Conservation (phyloP, 2,329 filamentous ascomycete species). For the Magnaporthiopsis incrustans region DNA sequence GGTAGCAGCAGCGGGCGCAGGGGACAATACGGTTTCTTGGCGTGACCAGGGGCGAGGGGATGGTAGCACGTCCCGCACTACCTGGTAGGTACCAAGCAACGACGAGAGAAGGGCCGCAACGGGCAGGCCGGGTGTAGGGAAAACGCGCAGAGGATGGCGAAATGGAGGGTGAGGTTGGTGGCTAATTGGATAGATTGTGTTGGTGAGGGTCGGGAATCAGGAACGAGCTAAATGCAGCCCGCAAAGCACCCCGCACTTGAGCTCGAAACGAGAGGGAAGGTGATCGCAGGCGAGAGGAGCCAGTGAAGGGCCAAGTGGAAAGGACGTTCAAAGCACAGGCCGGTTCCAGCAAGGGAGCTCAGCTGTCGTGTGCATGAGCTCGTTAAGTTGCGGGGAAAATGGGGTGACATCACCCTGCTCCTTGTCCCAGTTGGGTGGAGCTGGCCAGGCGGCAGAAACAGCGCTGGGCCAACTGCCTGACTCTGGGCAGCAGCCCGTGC, state of each 20-base stretch:
- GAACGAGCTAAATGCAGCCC: conserved; percentile 1
- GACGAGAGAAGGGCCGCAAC: background rate
- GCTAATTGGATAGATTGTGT: conserved; percentile 21
- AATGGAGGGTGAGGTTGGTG: conserved; percentile 22
- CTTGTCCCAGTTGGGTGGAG: background rate
- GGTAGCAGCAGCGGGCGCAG: background rate
- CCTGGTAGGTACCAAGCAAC: background rate
- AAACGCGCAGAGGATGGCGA: background rate
- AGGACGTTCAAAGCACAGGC: background rate
- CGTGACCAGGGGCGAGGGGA: background rate
- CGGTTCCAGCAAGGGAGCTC: background rate
- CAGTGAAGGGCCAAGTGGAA: background rate
- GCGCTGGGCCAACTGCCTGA: background rate
- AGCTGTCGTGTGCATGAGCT: background rate
- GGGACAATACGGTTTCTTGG: background rate
- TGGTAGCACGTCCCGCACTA: background rate
- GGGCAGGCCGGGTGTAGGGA: background rate
- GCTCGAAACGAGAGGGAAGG: background rate
- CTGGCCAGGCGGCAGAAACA: background rate
- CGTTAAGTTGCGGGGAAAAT: background rate
- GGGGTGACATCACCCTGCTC: background rate
- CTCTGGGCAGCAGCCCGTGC: background rate
- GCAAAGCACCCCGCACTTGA: conserved; percentile 7
- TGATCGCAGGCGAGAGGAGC: background rate
- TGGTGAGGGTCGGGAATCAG: conserved; percentile 13